Conservation (phyloP, 139 green algal genomes). For the Chlorella sp. region DNA sequence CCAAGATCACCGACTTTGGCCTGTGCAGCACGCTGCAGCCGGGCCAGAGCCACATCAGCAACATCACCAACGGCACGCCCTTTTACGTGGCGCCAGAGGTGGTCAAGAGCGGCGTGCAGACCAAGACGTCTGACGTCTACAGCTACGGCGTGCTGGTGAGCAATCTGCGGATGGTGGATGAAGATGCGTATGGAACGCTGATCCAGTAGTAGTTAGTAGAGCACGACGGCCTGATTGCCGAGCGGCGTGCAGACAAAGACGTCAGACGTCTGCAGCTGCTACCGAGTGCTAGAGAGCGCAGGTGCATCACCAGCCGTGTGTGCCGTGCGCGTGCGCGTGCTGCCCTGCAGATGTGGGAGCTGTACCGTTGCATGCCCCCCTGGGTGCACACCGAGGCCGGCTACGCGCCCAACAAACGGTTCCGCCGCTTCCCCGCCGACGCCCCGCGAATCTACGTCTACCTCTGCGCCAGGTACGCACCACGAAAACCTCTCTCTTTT, state of each 20-base stretch:
- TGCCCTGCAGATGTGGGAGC: conserved; percentile 21
- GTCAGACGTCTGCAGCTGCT: too few species aligned
- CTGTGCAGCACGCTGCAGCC: conserved; percentile 4
- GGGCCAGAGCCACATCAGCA: conserved; percentile 1
- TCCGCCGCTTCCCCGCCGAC: neutral
- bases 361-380: conserved; percentile 12
- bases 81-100: conserved; percentile 29
- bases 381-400: conserved; percentile 2
- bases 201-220: too few species aligned
- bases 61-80: conserved; percentile 17
- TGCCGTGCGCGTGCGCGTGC: too few species aligned
- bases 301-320: too few species aligned
- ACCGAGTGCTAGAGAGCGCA: too few species aligned
- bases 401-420: conserved; percentile 2
- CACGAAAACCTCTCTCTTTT: neutral
- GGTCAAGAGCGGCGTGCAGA: conserved; percentile 11
- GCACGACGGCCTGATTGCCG: too few species aligned
- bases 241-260: too few species aligned
- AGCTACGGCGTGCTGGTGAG: conserved; percentile 21
- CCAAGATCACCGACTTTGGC: conserved; percentile 25
- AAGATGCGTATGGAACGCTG: too few species aligned
- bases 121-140: conserved; percentile 23
- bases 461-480: neutral
- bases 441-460: neutral
- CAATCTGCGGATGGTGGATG: too few species aligned